These are phyloP conservation scores for Colletotrichum horii DNA, from an alignment of 2,329 filamentous ascomycete species.

Conservation along the genomic window DNA sequence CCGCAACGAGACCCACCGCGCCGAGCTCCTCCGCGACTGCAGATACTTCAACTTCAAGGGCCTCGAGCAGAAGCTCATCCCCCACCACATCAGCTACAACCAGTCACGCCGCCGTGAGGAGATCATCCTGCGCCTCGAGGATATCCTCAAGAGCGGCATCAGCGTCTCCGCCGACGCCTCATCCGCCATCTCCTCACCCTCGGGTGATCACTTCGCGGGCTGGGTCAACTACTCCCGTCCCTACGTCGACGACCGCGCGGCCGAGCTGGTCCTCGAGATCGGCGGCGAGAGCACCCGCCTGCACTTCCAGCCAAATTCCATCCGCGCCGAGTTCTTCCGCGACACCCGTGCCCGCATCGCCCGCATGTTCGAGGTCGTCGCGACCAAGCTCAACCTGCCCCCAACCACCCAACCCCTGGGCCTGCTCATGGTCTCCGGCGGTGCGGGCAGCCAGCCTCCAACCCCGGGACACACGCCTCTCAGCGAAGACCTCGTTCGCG, in stretches of 20 bases:
- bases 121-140: conserved; percentile 80
- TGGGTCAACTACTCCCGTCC: conserved; percentile 85
- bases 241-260: conserved; percentile 76
- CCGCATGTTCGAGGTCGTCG: conserved; percentile 80
- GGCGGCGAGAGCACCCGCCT: conserved; percentile 68
- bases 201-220: conserved; percentile 35
- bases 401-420: conserved; percentile 65
- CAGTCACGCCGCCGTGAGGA: conserved; percentile 71
- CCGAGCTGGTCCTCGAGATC: conserved; percentile 83
- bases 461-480: conserved; percentile 73
- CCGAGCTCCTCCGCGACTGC: conserved; percentile 81
- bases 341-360: conserved; percentile 73
- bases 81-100: conserved; percentile 79
- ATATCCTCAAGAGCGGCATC: conserved; percentile 87
- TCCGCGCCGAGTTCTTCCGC: conserved; percentile 75
- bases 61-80: conserved; percentile 84
- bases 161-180: conserved; percentile 61
- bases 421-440: conserved; percentile 70
- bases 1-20: conserved; percentile 75
- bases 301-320: conserved; percentile 43
- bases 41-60: conserved; percentile 94
- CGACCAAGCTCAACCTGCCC: conserved; percentile 77
- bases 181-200: conserved; percentile 28
- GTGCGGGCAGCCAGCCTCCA: conserved; percentile 63
- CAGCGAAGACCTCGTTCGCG: conserved; percentile 72